Conservation (phyloP, 192 early-diverging fungal species). For the Backusella macrospora region DNA sequence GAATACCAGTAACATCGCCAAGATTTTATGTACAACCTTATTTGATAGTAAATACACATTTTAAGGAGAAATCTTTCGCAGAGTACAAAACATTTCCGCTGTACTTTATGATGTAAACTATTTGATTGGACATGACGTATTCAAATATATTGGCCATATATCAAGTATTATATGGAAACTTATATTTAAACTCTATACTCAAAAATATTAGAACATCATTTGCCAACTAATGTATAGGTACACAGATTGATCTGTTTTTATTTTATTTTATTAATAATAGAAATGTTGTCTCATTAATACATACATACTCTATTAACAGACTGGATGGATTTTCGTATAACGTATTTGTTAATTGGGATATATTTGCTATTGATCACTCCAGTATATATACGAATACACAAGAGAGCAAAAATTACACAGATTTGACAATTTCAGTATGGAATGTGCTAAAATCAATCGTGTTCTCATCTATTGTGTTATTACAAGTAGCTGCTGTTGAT, state of each 20-base stretch:
- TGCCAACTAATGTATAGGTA: neutral
- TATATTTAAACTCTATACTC: neutral
- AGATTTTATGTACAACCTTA: neutral
- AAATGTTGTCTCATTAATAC: too few relatives aligned
- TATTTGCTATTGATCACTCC: neutral
- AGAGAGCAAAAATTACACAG: neutral
- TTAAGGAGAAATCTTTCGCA: slow-evolving; percentile 22
- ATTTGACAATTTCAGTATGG: slow-evolving; percentile 26
- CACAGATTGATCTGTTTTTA: neutral
- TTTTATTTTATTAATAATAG: neutral
- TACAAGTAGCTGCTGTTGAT: slow-evolving; percentile 38
- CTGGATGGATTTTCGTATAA: slow-evolving; percentile 1
- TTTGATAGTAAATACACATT: slow-evolving; percentile 30
- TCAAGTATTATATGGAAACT: slow-evolving; percentile 29
- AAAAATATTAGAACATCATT: neutral
- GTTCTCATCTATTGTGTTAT: slow-evolving; percentile 53
- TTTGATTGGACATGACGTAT: slow-evolving; percentile 15
- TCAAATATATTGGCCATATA: slow-evolving; percentile 39
- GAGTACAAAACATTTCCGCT: neutral
- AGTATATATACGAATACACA: neutral
- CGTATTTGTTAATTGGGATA: slow-evolving; percentile 32
- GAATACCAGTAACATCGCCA: neutral
- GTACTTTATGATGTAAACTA: neutral
- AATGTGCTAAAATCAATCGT: slow-evolving; percentile 49
- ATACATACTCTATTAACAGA: neutral